Evolutionary conservation across 345 rosid genomes (phyloP), one percentile per base, ranked within the genome.

Genomic region (Gossypium rotundifolium): DNA sequence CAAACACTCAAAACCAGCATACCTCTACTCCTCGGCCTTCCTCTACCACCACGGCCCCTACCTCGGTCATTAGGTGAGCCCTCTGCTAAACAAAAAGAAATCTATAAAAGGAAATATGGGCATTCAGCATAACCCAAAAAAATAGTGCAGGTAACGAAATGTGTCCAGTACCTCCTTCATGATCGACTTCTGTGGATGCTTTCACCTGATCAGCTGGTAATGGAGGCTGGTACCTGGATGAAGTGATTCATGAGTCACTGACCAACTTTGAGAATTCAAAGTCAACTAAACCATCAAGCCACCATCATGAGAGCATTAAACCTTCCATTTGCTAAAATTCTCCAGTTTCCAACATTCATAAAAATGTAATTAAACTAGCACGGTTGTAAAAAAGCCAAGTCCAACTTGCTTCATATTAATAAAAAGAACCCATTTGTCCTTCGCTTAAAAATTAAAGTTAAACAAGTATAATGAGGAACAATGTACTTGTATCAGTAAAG

Each of bases 51-150:
- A 11, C 91, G 83, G 74, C 92, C 93, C 44, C 96, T 85, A 33
- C 91, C 90, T 29, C 88, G 85, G 55, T 82, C 91, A 82, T 79
- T 84, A 49, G 98, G 98, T 22, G 90, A 89, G 71, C 88, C 98
- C 72, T 90, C 90, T 88, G 84, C 82, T 75, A 23, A 66, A 14
- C 66, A 4, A 72, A 65, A 53, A 44, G 64, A 45, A 58, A 27
- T 29, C 49, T 4, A 54, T 69, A 44, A 51, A 59, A 63, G 13
- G 46, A 27, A 27, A 64, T 2, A 18, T 6, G 23, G 61, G 48
- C 17, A 25, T 59, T 59, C 16, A 11, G 9, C 17, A 1, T 25
- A 38, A 16, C 11, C 61, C 3, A 46, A 14, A 54, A 10, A 17
- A 53, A 33, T 18, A 38, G 59, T 16, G 1, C 51, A n/a, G 46